Base-by-base conservation (phyloP, 129 eudicot genomes). In the Artemisia annua region DNA sequence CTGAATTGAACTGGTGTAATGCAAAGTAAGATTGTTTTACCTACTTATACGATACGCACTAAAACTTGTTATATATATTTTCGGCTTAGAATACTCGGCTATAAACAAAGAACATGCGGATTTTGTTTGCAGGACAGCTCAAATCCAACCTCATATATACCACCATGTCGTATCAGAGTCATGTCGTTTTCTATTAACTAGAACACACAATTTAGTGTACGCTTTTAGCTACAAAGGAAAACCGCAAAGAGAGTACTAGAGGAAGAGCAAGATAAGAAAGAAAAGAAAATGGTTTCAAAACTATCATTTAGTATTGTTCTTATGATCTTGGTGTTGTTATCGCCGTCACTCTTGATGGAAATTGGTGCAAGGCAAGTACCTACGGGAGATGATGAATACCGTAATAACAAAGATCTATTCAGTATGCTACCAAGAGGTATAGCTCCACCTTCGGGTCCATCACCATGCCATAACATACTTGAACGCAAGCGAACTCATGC, bases 401-500 rank as follows among this genome's bases (percentile, higher is more conserved):
- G 24, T 6, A 19, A 48, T 12, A 12, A 16, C 9, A 63, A 74
- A 51, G 78, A 44, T 48, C 39, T 78, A 26, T 11, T n/a, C 14
- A 22, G 67, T 72, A 76, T 71, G 84, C 75, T 86, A 63, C 91
- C 91, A 13, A 80, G 82, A 78, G 91, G 87, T 26, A 83, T 81
- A 44, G 91, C 83, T 26, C 91, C 91, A 5, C 91, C 91, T 66
- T 86, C 91, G 8, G 87, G 85, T 43, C 87, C 91, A 53, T 86
- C 91, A 55, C 74, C 69, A 0, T 86, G 91, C 75, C 91, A 86
- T 26, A 86, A 86, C 74, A 80, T 66, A 54, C 71, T 83, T 19
- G 83, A 78, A 19, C 77, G 64, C 52, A 78, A 78, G 63, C 67
- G 73, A 55, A 65, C 63, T 11, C 82, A n/a, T n/a, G 46, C 17